Evolutionary conservation across 371 early-diverging fungal species (phyloP).

Genomic region (Syncephalastrum sp.): DNA sequence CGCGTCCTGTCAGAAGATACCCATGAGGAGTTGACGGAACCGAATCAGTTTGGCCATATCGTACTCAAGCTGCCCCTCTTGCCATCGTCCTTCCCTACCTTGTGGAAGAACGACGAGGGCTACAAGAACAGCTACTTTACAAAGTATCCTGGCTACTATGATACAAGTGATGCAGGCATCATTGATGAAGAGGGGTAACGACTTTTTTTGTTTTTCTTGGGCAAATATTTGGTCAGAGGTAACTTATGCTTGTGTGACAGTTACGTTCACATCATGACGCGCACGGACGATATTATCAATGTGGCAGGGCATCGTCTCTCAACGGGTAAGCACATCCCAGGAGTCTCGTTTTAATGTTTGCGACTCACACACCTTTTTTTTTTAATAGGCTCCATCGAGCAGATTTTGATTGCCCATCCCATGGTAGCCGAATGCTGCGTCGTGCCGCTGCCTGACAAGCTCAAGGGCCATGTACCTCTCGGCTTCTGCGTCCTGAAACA

Average conservation of each 20-base stretch:
- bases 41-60: constrained; percentile 71
- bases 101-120: constrained; percentile 78
- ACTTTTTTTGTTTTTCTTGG: no score
- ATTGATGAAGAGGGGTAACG: constrained; percentile 69
- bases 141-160: constrained; percentile 81
- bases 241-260: constrained; percentile 11
- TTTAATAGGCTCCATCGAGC: constrained; percentile 78
- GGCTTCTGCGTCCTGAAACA: constrained; percentile 58
- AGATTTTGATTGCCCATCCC: constrained; percentile 68
- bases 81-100: constrained; percentile 69
- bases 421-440: constrained; percentile 80
- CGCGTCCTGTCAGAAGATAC: constrained; percentile 56
- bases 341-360: neutral
- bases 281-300: constrained; percentile 94
- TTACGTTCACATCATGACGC: constrained; percentile 77
- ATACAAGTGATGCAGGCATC: constrained; percentile 84
- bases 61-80: constrained; percentile 81
- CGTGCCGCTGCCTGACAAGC: constrained; percentile 61
- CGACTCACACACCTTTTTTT: neutral
- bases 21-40: constrained; percentile 45
- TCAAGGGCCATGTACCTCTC: constrained; percentile 72
- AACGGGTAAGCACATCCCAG: constrained; percentile 38
- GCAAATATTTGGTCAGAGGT: constrained; percentile 5
- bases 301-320: constrained; percentile 92
- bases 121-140: constrained; percentile 77